phyloP scores from a whole-genome alignment of 1,284 basidiomycete species.

The Cutaneotrichosporon mucoides region DNA sequence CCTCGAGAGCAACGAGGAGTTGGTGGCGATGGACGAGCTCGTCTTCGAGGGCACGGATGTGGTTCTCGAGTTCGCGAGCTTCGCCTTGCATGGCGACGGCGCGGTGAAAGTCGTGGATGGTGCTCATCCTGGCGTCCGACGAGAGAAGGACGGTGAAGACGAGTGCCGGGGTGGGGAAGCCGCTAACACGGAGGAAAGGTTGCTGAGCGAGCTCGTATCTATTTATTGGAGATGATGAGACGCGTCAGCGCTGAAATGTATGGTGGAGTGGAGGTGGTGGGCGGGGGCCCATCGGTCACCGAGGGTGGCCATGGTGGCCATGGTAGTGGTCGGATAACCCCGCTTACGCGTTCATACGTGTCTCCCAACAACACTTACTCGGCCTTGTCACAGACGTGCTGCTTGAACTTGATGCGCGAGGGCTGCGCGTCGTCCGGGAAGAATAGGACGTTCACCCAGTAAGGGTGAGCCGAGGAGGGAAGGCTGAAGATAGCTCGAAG shows the following conservation, averaged over 20 bases:
- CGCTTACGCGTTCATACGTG: constrained; percentile 3
- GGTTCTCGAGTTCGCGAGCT: constrained; percentile 22
- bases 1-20: constrained; percentile 37
- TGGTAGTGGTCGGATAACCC: too few relatives aligned
- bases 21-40: constrained; percentile 30
- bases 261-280: not conserved
- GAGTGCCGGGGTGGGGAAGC: constrained; percentile 39
- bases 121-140: constrained; percentile 42
- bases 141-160: constrained; percentile 45
- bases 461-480: constrained; percentile 41
- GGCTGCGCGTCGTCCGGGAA: constrained; percentile 42
- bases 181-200: constrained; percentile 28
- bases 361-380: constrained; percentile 37
- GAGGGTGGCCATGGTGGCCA: too few relatives aligned
- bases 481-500: constrained; percentile 44
- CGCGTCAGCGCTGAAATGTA: constrained; percentile 11
- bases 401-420: constrained; percentile 47
- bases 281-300: too few relatives aligned
- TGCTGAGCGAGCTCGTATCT: constrained; percentile 45
- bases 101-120: constrained; percentile 43
- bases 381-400: constrained; percentile 45
- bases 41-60: constrained; percentile 28
- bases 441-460: constrained; percentile 45
- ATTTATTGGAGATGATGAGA: constrained; percentile 3
- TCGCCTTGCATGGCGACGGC: constrained; percentile 30